Base-by-base conservation (phyloP, 495 filamentous ascomycete species). In the Hyaloscypha finlandica region DNA sequence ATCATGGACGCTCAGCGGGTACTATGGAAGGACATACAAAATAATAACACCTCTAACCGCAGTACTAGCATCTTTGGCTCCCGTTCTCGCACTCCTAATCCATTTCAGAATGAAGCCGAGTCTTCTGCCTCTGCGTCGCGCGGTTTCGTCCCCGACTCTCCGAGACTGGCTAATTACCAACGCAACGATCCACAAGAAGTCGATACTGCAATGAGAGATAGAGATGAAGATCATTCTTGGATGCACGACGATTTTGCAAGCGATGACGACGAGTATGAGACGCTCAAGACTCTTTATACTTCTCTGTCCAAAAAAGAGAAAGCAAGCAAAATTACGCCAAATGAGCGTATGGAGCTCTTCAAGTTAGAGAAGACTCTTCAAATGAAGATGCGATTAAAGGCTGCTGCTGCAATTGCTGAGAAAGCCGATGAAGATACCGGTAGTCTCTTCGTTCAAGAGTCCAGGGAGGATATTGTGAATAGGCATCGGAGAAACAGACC, bases 191-290 rank as follows among this genome's bases (percentile, higher is more conserved):
- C 52, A 20, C 22, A 2, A 11, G 6, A 56, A 20, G 52, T 65
- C 56, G 61, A 69, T 11, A 56, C 61, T 0, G 67, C 56, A 3
- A 51, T 65, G 60, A 9, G 42, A 16, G 30, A n/a, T 53, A 37
- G 6, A n/a, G 58, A 39, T 2, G 67, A 69, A 57, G 67, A 69
- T 35, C n/a, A 65, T 20, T n/a, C 16, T 16, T 69, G 67, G 67
- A 69, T 69, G 67, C 6, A 65, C 14, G 67, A 62, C 2, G 35
- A 33, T 8, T 12, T 12, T 12, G 51, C 39, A 16, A 19, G 8
- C 5, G 65, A 67, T 58, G 33, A 35, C 4, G 59, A 63, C 4
- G 59, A 63, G 16, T 57, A 30, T 16, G 51, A 67, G 6, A 14
- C 35, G 3, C 29, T 67, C 8, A 29, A 25, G 8, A 33, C 2